Evolutionary conservation across 768 basidiomycete genomes (phyloP).

Genomic region (Lactarius sanguifluus): DNA sequence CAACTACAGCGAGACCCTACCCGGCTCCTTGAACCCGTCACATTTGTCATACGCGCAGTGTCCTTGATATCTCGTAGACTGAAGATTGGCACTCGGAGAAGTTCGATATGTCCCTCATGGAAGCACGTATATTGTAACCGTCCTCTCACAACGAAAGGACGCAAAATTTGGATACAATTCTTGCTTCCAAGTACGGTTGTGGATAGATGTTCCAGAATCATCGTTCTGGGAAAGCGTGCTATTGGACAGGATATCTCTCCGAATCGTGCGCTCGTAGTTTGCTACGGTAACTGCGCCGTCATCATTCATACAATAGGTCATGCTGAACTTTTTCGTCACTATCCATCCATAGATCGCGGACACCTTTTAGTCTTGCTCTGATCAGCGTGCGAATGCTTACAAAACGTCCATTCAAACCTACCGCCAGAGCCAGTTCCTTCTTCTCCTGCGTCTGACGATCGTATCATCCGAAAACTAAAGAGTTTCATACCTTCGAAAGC

Average conservation of each 20-base stretch:
- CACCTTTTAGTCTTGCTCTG: slow-evolving; percentile 39
- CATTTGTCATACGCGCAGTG: slow-evolving; percentile 63
- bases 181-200: too few relatives aligned
- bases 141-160: slow-evolving; percentile 39
- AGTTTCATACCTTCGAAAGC: too few relatives aligned
- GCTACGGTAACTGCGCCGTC: too few relatives aligned
- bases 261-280: too few relatives aligned
- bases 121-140: slow-evolving; percentile 55
- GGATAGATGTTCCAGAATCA: too few relatives aligned
- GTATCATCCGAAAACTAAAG: slow-evolving; percentile 51
- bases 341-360: slow-evolving; percentile 38
- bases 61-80: slow-evolving; percentile 44
- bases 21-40: slow-evolving; percentile 62
- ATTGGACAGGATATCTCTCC: slow-evolving; percentile 25
- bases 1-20: slow-evolving; percentile 38
- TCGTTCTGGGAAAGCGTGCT: too few relatives aligned
- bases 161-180: too few relatives aligned
- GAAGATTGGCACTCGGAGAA: slow-evolving; percentile 93
- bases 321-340: too few relatives aligned
- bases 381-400: slow-evolving; percentile 44
- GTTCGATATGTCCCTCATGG: slow-evolving; percentile 75
- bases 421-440: slow-evolving; percentile 36
- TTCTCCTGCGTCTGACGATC: slow-evolving; percentile 61
- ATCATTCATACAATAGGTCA: too few relatives aligned
- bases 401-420: slow-evolving; percentile 40